These are phyloP conservation scores for Botryotinia globosa DNA, from an alignment of 2,329 filamentous ascomycete species.

Conservation along the genomic window DNA sequence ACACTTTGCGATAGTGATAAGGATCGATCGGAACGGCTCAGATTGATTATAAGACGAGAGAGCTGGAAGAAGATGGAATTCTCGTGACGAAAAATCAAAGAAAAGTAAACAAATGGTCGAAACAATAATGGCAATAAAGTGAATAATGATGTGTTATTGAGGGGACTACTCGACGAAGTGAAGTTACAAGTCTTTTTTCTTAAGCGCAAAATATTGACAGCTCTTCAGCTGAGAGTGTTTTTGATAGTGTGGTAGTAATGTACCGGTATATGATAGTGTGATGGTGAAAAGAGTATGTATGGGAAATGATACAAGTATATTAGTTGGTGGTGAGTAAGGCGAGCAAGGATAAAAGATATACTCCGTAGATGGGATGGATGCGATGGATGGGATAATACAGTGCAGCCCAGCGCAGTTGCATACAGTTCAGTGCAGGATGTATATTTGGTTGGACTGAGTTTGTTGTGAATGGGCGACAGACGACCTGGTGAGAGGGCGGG, in stretches of 20 bases:
- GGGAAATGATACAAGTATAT: background rate
- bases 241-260: background rate
- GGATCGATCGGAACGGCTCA: slow-evolving; percentile 1
- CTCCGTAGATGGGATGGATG: background rate
- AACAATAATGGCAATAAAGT: background rate
- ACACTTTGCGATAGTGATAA: slow-evolving; percentile 14
- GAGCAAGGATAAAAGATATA: background rate
- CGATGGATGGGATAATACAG: background rate
- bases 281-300: background rate
- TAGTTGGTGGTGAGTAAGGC: background rate
- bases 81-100: background rate
- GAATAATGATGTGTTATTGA: background rate
- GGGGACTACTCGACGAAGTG: background rate
- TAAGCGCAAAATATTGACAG: background rate
- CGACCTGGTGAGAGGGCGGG: background rate
- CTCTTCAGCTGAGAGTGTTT: background rate
- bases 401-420: background rate
- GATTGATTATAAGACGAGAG: background rate
- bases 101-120: background rate
- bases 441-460: background rate
- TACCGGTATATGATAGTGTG: background rate
- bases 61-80: background rate
- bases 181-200: background rate
- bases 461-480: background rate
- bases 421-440: slow-evolving; percentile 2